Base-by-base conservation (phyloP, 192 early-diverging fungal species). In the Allomyces arbusculus region DNA sequence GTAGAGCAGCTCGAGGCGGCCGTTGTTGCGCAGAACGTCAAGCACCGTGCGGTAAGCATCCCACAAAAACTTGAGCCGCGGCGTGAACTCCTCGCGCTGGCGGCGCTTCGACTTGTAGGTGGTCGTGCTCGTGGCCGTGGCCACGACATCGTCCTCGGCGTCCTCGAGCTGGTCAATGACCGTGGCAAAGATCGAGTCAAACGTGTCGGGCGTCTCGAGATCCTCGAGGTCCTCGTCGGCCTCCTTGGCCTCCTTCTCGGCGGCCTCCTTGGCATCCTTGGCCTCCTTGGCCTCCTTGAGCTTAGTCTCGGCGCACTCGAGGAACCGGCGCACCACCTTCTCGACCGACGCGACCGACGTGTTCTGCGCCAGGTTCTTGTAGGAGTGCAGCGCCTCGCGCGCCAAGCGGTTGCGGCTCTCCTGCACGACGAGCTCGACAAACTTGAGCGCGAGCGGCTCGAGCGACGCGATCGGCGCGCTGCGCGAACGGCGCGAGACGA, bases 21-120 rank as follows among this genome's bases (percentile, higher is more conserved):
- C 84, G 70, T 97, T 97, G 86, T 97, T 96, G 69, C 94, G 82
- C 74, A 99, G 75, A 63, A 93, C 92, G 71, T 99, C 95, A 62
- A 99, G 83, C 58, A 91, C 87, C 67, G 91, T 97, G 64, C 97
- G 82, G 79, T 99, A 97, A n/a, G 89, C 88, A 79, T 99, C 97
- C 97, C 97, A 99, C 70, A 97, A 82, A 77, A 99, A 97, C 78
- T 91, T 94, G 65, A 99, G 81, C 91, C 95, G 97, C 43, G 97
- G 95, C 50, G 95, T 99, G 45, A 99, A 92, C 25, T 97, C 88
- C 67, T 91, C 92, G 66, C 96, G 89, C 74, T 99, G 93, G 8
- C 50, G 50, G 16, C 20, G 12, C 16, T 14, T n/a, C 16, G 50
- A 14, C 50, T 58, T 58, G 33, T 40, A 40, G 33, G 33, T 8